Evolutionary conservation across 805 yeast genomes (phyloP).

Genomic region (Candida nemodendra): DNA sequence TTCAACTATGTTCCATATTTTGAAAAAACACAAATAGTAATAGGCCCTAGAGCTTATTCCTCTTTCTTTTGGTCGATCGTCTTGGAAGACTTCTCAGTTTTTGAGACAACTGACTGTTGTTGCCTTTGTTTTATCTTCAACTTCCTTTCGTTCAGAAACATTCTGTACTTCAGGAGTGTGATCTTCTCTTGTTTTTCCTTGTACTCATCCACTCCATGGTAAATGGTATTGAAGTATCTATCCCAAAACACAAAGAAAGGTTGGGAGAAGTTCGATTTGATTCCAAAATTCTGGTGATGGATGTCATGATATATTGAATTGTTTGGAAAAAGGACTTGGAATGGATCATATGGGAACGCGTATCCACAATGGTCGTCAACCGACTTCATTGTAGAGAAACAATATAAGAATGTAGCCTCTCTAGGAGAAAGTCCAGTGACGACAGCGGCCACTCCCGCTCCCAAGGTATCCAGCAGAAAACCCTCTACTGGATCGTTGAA

Average conservation of each 20-base stretch:
- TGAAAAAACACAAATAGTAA: too few relatives aligned
- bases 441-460: slow-evolving; percentile 81
- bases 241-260: slow-evolving; percentile 98
- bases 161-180: slow-evolving; percentile 63
- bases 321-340: slow-evolving; percentile 90
- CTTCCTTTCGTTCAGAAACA: slow-evolving; percentile 47
- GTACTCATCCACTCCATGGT: slow-evolving; percentile 63
- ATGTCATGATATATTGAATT: slow-evolving; percentile 95
- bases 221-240: slow-evolving; percentile 64
- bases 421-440: slow-evolving; percentile 66
- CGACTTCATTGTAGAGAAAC: slow-evolving; percentile 92
- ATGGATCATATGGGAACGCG: slow-evolving; percentile 84
- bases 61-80: not conserved
- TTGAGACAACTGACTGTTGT: not conserved
- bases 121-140: slow-evolving; percentile 9
- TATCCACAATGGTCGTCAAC: slow-evolving; percentile 99
- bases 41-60: too few relatives aligned
- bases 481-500: slow-evolving; percentile 96
- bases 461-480: slow-evolving; percentile 83
- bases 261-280: slow-evolving; percentile 89
- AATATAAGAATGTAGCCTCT: slow-evolving; percentile 70
- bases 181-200: slow-evolving; percentile 62
- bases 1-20: too few relatives aligned
- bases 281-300: slow-evolving; percentile 95
- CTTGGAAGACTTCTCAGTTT: slow-evolving; percentile 2